A percentile compares a stretch with the other conserved stretches of the same genome.
Conservation (phyloP, 2,329 filamentous ascomycete genomes). For the Colletotrichum sp. region DNA sequence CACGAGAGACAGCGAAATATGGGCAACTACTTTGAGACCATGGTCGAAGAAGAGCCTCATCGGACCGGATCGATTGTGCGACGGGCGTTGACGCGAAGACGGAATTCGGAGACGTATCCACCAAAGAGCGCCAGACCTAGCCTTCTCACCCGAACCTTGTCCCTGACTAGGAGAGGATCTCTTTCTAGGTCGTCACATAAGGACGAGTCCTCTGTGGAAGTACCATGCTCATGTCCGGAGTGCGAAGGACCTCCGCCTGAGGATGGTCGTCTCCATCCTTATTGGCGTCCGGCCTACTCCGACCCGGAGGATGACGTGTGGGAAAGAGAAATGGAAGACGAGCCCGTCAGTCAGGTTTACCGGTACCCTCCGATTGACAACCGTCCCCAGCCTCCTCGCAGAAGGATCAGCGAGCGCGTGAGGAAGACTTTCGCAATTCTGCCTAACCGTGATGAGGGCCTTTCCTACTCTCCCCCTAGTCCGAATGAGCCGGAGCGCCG, state of each 20-base stretch:
- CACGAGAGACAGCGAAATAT: conserved; percentile 56
- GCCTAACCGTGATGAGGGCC: conserved; percentile 49
- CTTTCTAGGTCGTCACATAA: conserved; percentile 23
- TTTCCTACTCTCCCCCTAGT: conserved; percentile 27
- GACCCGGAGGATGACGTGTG: conserved; percentile 37
- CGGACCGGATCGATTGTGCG: conserved; percentile 57
- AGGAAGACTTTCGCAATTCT: conserved; percentile 67
- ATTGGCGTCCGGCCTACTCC: conserved; percentile 62
- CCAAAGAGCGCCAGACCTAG: conserved; percentile 43
- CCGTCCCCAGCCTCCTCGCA: conserved; percentile 47
- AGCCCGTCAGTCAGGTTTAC: conserved; percentile 44
- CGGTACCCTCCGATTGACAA: conserved; percentile 55
- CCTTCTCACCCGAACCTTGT: conserved; percentile 57
- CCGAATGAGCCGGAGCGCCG: conserved; percentile 51
- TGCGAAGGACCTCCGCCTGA: conserved; percentile 54
- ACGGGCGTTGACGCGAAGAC: conserved; percentile 56
- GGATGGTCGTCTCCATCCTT: conserved; percentile 61
- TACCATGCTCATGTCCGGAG: conserved; percentile 46
- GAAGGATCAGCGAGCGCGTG: conserved; percentile 57
- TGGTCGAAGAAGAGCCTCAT: conserved; percentile 44
- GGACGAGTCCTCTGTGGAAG: conserved; percentile 30
- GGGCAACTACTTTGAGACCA: conserved; percentile 59
- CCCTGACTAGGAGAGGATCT: conserved; percentile 48
- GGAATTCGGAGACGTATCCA: conserved; percentile 46
- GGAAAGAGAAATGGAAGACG: conserved; percentile 34